Base-by-base conservation (phyloP, 306 rosid species). In the Clitoria ternatea region DNA sequence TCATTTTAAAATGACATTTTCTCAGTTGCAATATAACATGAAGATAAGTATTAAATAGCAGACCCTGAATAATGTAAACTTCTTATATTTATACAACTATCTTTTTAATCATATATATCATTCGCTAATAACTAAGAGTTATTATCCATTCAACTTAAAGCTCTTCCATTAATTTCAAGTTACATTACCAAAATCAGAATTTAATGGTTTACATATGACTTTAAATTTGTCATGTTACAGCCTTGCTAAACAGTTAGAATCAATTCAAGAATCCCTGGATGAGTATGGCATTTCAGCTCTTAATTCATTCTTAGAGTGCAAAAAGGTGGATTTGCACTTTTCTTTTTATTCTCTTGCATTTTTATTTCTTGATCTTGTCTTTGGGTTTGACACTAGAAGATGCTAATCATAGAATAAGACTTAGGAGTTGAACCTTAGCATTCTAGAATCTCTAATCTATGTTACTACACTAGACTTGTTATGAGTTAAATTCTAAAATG, bases 181-280 rank as follows among this genome's bases (percentile, higher is more conserved):
- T n/a, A n/a, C n/a, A n/a, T n/a, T n/a, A n/a, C n/a, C n/a, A 39
- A 27, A 69, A 61, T 72, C 54, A 53, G 65, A 18, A 60, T 49
- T 77, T 44, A 37, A 26, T 52, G 56, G 39, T 69, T 49, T 49
- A 39, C 37, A 24, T 56, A 32, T 79, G 71, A 47, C 40, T n/a
- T n/a, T n/a, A n/a, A n/a, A n/a, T 84, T 48, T 62, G 57, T 60
- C 77, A 70, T 76, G 64, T 81, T 85, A 80, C 88, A 94, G 99
- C 79, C 97, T 94, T 60, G 73, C 96, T 2, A 96, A 94, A 80
- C 97, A 91, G 85, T 90, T 94, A 72, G 92, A 89, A 79, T 89
- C 97, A 61, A 86, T 94, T 72, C 67, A 44, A 22, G 84, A 82
- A 61, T 89, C 99, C 33, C 30, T 94, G 77, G 95, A 89, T 77